A percentile compares a stretch with the other conserved stretches of the same genome.
Evolutionary conservation across 108 stramenopile genomes (phyloP).

Genomic region (Pseudonitzschia pungens): DNA sequence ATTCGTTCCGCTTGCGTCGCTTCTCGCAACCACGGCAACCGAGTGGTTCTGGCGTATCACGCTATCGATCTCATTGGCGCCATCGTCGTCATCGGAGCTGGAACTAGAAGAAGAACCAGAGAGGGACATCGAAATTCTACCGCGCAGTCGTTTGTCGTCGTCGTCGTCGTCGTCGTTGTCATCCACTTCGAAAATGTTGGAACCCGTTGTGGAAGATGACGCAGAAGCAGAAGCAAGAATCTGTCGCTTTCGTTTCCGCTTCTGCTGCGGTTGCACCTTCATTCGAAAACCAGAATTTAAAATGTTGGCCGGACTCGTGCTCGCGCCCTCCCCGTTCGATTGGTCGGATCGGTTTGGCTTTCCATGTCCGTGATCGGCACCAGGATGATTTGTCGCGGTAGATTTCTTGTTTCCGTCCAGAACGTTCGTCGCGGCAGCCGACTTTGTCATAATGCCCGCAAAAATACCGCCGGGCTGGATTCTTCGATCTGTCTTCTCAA

Average conservation of each 20-base stretch:
- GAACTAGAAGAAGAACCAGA: background rate
- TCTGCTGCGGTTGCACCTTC: conserved; percentile 18
- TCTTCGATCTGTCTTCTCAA: too few relatives aligned
- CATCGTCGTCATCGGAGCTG: conserved; percentile 8
- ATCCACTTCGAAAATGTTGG: background rate
- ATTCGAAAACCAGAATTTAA: conserved; percentile 12
- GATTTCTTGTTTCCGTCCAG: too few relatives aligned
- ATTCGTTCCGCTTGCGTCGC: background rate
- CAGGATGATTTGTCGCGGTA: too few relatives aligned
- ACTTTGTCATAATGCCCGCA: too few relatives aligned
- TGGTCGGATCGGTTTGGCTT: background rate
- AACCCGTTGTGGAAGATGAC: background rate
- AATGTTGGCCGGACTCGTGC: background rate
- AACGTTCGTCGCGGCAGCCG: too few relatives aligned
- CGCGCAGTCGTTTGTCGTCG: background rate
- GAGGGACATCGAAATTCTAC: conserved; percentile 6
- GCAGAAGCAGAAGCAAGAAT: background rate
- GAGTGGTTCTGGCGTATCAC: too few relatives aligned
- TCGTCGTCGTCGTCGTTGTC: conserved; percentile 9
- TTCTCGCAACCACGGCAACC: background rate
- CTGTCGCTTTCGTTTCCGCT: conserved; percentile 20
- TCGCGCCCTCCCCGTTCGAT: background rate
- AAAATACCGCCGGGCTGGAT: too few relatives aligned
- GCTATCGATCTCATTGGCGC: background rate
- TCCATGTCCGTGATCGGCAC: too few relatives aligned